These are phyloP conservation scores for Leccinum angustisporum DNA, from an alignment of 1,284 basidiomycete genomes.

Conservation along the genomic window DNA sequence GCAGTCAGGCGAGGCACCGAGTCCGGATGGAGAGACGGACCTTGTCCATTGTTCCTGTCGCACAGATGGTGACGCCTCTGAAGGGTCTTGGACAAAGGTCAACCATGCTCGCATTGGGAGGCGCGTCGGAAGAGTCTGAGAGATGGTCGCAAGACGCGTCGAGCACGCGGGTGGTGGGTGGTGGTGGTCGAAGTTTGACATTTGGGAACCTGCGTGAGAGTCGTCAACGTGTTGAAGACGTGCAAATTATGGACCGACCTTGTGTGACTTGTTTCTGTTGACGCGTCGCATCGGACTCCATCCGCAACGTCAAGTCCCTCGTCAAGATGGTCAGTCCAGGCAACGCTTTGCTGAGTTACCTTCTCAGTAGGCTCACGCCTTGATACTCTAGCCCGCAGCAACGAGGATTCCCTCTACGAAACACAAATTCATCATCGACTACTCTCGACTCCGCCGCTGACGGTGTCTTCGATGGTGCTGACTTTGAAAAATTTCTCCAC, in stretches of 20 bases:
- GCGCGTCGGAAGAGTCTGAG: constrained; percentile 30
- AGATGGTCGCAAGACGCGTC: constrained; percentile 21
- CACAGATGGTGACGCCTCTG: constrained; percentile 61
- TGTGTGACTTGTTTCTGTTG: constrained; percentile 40
- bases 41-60: constrained; percentile 73
- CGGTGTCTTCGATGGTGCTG: constrained; percentile 88
- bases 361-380: constrained; percentile 87
- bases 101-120: constrained; percentile 37
- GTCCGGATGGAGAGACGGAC: constrained; percentile 34
- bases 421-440: constrained; percentile 95
- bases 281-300: constrained; percentile 31
- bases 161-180: not conserved
- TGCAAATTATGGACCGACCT: constrained; percentile 32
- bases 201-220: constrained; percentile 58
- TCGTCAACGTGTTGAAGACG: not conserved
- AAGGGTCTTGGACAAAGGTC: constrained; percentile 69
- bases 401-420: constrained; percentile 68
- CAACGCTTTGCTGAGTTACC: constrained; percentile 85
- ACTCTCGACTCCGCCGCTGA: constrained; percentile 87
- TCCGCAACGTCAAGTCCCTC: constrained; percentile 12
- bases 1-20: not conserved
- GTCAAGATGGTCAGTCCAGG: constrained; percentile 69
- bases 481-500: constrained; percentile 92
- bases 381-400: constrained; percentile 56
- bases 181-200: constrained; percentile 71